These are phyloP conservation scores for Tricholoma hemisulphureum DNA, from an alignment of 768 basidiomycete species.

Conservation along the genomic window DNA sequence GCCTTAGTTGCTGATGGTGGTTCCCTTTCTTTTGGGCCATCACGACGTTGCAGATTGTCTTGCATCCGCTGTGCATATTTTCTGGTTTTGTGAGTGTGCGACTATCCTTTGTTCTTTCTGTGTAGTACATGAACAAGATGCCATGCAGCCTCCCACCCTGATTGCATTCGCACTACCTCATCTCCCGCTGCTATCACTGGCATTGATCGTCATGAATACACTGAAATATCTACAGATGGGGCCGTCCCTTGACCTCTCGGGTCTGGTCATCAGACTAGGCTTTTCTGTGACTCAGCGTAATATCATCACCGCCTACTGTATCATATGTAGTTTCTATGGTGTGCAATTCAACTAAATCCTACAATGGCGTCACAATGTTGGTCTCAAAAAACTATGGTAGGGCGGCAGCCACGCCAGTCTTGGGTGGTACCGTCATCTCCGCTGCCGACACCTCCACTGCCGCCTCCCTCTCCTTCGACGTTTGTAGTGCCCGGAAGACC, in stretches of 20 bases:
- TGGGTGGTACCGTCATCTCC: slow-evolving; percentile 13
- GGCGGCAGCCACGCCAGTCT: slow-evolving; percentile 25
- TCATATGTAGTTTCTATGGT: background rate
- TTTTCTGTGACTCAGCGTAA: slow-evolving; percentile 43
- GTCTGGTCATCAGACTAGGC: slow-evolving; percentile 70
- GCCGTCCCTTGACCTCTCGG: slow-evolving; percentile 67
- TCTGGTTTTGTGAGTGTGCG: slow-evolving; percentile 55
- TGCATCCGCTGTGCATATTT: slow-evolving; percentile 74
- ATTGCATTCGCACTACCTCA: slow-evolving; percentile 60
- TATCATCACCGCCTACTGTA: no score
- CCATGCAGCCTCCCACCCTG: slow-evolving; percentile 57
- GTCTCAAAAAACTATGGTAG: slow-evolving; percentile 18
- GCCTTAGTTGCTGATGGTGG: no score
- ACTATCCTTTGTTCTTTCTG: background rate
- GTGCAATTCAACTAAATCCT: background rate
- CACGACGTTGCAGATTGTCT: slow-evolving; percentile 62
- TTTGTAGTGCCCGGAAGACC: slow-evolving; percentile 11
- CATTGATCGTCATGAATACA: slow-evolving; percentile 58
- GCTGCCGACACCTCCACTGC: slow-evolving; percentile 5
- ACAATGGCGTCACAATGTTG: background rate
- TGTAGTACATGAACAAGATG: slow-evolving; percentile 39
- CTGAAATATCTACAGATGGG: slow-evolving; percentile 71
- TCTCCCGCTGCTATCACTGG: slow-evolving; percentile 63
- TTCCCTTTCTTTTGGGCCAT: slow-evolving; percentile 87
- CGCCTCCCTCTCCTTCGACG: slow-evolving; percentile 1